phyloP scores from a whole-genome alignment of 225 moss, liverwort and hornwort genomes.

The Neckera pumila region DNA sequence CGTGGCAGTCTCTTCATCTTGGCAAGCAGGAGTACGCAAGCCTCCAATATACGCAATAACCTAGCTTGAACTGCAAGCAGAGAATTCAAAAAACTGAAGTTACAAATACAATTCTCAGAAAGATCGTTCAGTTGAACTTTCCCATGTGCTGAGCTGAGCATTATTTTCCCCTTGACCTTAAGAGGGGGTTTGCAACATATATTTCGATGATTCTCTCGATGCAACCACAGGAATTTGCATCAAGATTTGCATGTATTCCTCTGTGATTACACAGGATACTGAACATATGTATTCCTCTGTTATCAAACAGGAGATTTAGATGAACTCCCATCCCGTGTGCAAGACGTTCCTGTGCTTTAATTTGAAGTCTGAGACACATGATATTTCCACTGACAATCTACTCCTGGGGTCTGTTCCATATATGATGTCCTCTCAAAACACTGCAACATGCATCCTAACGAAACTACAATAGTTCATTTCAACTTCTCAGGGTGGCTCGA shows the following conservation, averaged over 20 bases:
- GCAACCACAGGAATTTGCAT: no score
- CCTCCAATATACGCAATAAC: neutral
- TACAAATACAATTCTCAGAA: neutral
- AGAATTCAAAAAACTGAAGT: neutral
- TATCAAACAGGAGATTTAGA: neutral
- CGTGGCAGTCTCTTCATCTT: neutral
- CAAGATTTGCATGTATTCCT: neutral
- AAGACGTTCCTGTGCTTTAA: neutral
- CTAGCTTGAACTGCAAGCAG: neutral
- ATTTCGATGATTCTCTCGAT: neutral
- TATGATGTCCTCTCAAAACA: neutral
- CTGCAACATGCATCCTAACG: neutral
- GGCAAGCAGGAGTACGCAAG: neutral
- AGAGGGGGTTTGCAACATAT: neutral
- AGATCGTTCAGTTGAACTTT: neutral
- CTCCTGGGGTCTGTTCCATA: neutral
- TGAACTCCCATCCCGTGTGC: no score
- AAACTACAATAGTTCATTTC: neutral
- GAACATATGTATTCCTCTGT: neutral
- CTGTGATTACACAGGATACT: neutral
- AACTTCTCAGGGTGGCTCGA: no score
- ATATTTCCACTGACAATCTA: neutral
- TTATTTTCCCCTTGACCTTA: neutral
- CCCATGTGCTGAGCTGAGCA: neutral
- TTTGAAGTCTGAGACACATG: neutral